Conservation (phyloP, 208 protist genomes). For the Trypanosomatidae sp. region DNA sequence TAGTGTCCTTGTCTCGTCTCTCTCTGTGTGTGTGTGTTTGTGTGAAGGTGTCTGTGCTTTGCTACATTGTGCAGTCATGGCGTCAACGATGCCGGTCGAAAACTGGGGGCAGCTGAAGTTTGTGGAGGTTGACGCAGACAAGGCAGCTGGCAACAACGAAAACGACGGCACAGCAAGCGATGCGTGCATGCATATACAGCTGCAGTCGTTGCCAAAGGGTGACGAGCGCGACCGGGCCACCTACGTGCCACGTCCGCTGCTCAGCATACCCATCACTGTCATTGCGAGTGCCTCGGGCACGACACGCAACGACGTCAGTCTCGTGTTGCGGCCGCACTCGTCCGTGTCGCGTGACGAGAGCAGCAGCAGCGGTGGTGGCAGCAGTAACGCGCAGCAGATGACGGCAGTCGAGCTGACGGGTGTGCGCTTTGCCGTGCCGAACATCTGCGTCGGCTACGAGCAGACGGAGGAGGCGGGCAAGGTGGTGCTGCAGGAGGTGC, state of each 20-base stretch:
- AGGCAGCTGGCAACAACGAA: constrained; percentile 4
- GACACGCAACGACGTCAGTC: constrained; percentile 70
- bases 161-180: constrained; percentile 2
- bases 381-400: too few relatives aligned
- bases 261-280: constrained; percentile 50
- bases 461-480: constrained; percentile 72
- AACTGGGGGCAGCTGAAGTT: constrained; percentile 73
- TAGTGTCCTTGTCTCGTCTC: too few relatives aligned
- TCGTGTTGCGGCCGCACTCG: constrained; percentile 32
- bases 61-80: too few relatives aligned
- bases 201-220: constrained; percentile 39
- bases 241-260: constrained; percentile 31
- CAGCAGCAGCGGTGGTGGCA: too few relatives aligned
- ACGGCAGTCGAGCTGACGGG: constrained; percentile 31
- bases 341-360: constrained; percentile 3
- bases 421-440: constrained; percentile 71
- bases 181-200: constrained; percentile 12
- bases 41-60: too few relatives aligned
- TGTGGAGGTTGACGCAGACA: constrained; percentile 6
- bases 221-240: constrained; percentile 26
- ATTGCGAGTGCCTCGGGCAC: constrained; percentile 54
- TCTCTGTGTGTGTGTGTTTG: too few relatives aligned
- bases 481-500: constrained; percentile 39
- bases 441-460: constrained; percentile 73
- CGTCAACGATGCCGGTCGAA: constrained; percentile 47